Evolutionary conservation across 2,329 filamentous ascomycete genomes (phyloP).

Genomic region (Cadophora sp.): DNA sequence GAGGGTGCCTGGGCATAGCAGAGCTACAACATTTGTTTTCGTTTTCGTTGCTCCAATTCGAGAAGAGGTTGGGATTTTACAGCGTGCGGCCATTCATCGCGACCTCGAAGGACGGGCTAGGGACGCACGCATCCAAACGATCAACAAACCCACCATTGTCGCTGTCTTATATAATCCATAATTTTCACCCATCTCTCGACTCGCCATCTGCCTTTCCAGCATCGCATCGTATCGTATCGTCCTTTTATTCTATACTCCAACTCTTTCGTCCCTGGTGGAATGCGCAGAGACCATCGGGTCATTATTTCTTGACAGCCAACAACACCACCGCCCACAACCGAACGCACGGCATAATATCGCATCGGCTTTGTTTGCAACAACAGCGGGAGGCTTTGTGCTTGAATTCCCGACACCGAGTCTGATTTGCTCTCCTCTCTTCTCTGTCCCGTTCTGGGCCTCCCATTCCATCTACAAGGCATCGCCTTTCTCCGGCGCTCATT

Average conservation of each 20-base stretch:
- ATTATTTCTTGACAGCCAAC: constrained; percentile 12
- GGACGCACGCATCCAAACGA: background rate
- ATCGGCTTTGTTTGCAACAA: constrained; percentile 25
- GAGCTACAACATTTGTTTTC: background rate
- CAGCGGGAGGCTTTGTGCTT: constrained; percentile 26
- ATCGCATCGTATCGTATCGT: background rate
- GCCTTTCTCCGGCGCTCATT: constrained; percentile 28
- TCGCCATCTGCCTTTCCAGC: constrained; percentile 1
- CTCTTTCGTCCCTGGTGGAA: constrained; percentile 33
- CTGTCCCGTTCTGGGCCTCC: constrained; percentile 24
- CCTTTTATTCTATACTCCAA: constrained; percentile 21
- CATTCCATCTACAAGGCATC: constrained; percentile 29
- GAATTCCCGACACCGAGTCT: constrained; percentile 21
- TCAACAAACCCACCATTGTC: background rate
- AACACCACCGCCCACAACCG: background rate
- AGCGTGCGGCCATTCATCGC: background rate
- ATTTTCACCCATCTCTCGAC: constrained; percentile 12
- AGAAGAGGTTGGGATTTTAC: background rate
- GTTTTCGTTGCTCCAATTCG: background rate
- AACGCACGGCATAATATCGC: constrained; percentile 11
- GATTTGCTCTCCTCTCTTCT: constrained; percentile 27
- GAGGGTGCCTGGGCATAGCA: background rate
- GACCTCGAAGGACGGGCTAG: constrained; percentile 3
- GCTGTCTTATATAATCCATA: constrained; percentile 18
- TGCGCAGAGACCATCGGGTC: constrained; percentile 21